Conservation (phyloP, 164 flowering plant species). For the Magnolia kwangsiensis region DNA sequence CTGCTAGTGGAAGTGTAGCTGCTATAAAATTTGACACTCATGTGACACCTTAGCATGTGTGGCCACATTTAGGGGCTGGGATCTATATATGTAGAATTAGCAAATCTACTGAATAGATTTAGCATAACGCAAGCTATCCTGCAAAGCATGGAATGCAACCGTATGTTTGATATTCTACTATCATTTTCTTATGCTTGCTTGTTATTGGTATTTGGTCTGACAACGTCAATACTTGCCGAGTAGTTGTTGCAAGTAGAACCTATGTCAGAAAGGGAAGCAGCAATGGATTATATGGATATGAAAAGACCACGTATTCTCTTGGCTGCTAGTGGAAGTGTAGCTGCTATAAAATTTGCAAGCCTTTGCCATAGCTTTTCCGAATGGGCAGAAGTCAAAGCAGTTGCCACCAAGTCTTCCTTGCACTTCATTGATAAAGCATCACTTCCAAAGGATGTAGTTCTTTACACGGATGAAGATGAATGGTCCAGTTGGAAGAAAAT, state of each 20-base stretch:
- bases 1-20: slow-evolving; percentile 78
- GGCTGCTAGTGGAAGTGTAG: slow-evolving; percentile 79
- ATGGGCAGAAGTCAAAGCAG: slow-evolving; percentile 35
- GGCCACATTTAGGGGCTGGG: neutral
- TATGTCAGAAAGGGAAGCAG: slow-evolving; percentile 13
- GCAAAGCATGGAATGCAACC: neutral
- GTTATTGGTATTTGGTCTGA: neutral
- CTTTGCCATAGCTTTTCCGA: slow-evolving; percentile 33
- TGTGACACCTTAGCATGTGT: too few relatives aligned
- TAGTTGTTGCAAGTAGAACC: slow-evolving; percentile 13
- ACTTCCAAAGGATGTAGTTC: slow-evolving; percentile 21
- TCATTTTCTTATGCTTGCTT: neutral
- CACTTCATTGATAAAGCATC: slow-evolving; percentile 29
- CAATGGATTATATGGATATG: slow-evolving; percentile 6
- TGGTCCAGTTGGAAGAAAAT: slow-evolving; percentile 42
- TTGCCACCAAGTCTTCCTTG: slow-evolving; percentile 25
- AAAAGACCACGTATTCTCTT: slow-evolving; percentile 54
- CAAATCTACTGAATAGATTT: neutral
- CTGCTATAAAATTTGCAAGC: slow-evolving; percentile 33
- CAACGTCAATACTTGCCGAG: neutral
- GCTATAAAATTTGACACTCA: slow-evolving; percentile 21
- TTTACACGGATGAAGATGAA: slow-evolving; percentile 44
- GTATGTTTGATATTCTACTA: neutral
- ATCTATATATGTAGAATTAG: neutral
- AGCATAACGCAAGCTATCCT: neutral